A percentile compares a stretch with the other conserved stretches of the same genome.
Conservation (phyloP, 2,329 filamentous ascomycete species). For the Pseudogymnoascus sp. region DNA sequence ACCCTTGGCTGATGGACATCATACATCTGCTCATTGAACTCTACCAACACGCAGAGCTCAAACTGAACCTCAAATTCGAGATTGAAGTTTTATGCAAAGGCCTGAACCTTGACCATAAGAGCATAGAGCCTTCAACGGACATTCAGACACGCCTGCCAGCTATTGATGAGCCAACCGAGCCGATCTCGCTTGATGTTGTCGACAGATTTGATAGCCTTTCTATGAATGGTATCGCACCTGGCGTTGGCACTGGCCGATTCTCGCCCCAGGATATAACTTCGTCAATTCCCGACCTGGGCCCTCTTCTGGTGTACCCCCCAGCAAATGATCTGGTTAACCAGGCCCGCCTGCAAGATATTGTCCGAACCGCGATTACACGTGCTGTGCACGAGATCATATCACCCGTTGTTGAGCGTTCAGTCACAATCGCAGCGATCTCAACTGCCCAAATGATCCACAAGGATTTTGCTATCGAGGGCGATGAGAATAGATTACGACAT, state of each 20-base stretch:
- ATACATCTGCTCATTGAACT: slow-evolving; percentile 85
- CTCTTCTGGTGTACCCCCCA: slow-evolving; percentile 73
- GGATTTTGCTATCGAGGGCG: slow-evolving; percentile 88
- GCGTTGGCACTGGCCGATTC: slow-evolving; percentile 64
- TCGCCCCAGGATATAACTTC: slow-evolving; percentile 72
- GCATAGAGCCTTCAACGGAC: slow-evolving; percentile 77
- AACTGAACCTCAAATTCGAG: slow-evolving; percentile 96
- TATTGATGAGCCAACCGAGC: slow-evolving; percentile 53
- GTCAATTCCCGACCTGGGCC: slow-evolving; percentile 75
- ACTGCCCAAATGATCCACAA: slow-evolving; percentile 94
- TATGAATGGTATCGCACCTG: slow-evolving; percentile 60
- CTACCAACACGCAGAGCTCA: slow-evolving; percentile 87
- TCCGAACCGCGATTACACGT: slow-evolving; percentile 77
- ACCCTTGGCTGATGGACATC: slow-evolving; percentile 97
- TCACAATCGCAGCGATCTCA: slow-evolving; percentile 95
- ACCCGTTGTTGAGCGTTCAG: slow-evolving; percentile 92
- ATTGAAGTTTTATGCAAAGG: slow-evolving; percentile 97
- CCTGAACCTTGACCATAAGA: slow-evolving; percentile 84
- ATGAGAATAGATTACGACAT: slow-evolving; percentile 78
- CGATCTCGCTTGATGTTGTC: slow-evolving; percentile 56
- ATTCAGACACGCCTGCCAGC: slow-evolving; percentile 67
- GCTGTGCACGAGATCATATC: slow-evolving; percentile 95
- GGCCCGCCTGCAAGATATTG: slow-evolving; percentile 64
- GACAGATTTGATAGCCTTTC: slow-evolving; percentile 80
- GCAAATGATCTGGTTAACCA: slow-evolving; percentile 71